Evolutionary conservation across 2,329 filamentous ascomycete genomes (phyloP), one percentile per base, ranked within the genome.

Genomic region (Claviceps digitariae): DNA sequence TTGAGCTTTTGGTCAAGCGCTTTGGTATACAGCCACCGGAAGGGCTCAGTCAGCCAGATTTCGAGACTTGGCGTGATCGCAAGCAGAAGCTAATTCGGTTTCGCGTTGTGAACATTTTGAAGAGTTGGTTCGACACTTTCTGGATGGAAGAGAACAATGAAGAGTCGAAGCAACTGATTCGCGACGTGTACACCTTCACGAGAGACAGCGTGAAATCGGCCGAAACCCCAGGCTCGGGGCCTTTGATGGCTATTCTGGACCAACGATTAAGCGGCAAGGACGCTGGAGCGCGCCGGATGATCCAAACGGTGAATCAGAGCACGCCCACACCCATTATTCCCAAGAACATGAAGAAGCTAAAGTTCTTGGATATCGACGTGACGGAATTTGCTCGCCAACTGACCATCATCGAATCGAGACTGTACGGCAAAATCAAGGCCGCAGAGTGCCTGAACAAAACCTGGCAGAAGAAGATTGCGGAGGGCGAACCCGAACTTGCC

Each of bases 311-410:
- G 58, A 91, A 83, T 65, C 84, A 84, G 61, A 84, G 87, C 57
- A 86, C 87, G 1, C 91, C 93, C 4, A 74, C 86, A 38, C 89
- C 93, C 1, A 96, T 97, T 64, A 82, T 96, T 67, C 93, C 93
- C 1, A 96, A 95, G 77, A 96, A 97, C 67, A 95, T 98, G 90
- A 96, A 93, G 79, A 98, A 96, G 71, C 79, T 98, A 61, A 98
- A 97, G 69, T 97, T 98, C 72, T 73, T 97, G 53, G 93, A 98
- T 65, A 96, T 98, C 61, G 93, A 98, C 65, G 83, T 90, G 0
- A 87, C 86, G 0, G 93, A 98, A 66, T 97, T 98, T 69, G 93
- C 93, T n/a, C 84, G 93, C 48, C 93, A 98, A 68, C 77, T 98
- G 57, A 98, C 93, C 0, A 93, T 98, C 59, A 95, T 97, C 58